A percentile compares a stretch with the other conserved stretches of the same genome.
These are phyloP conservation scores for Ophiostoma piceae DNA, from an alignment of 2,329 filamentous ascomycete genomes.

Conservation along the genomic window DNA sequence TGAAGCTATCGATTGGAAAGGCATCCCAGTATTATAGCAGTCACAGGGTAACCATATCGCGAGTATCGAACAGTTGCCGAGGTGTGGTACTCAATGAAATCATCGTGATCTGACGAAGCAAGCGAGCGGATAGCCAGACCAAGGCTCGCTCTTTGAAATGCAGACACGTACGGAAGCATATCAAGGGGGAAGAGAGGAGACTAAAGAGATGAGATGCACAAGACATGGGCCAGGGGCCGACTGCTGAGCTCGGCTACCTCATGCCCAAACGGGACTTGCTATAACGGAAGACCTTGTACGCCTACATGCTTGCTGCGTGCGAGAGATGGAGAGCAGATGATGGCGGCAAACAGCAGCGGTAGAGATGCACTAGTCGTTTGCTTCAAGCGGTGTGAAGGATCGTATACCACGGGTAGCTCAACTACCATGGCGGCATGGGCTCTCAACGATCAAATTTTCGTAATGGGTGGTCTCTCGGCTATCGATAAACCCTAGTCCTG, in stretches of 20 bases:
- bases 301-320: slow-evolving; percentile 14
- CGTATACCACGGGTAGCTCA: neutral
- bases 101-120: neutral
- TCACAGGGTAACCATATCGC: neutral
- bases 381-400: neutral
- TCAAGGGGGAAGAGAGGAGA: neutral
- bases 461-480: slow-evolving; percentile 15
- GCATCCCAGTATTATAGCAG: neutral
- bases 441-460: neutral
- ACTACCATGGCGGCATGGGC: neutral
- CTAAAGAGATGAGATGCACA: neutral
- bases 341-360: neutral
- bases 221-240: neutral
- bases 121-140: neutral
- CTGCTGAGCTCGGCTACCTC: slow-evolving; percentile 9
- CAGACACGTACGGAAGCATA: too few relatives aligned
- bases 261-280: slow-evolving; percentile 17
- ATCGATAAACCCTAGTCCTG: slow-evolving; percentile 14
- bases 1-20: neutral
- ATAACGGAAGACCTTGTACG: slow-evolving; percentile 16
- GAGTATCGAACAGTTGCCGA: neutral
- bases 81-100: neutral
- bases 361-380: neutral
- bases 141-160: too few relatives aligned
- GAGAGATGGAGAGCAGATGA: neutral